phyloP scores from a whole-genome alignment of 306 rosid species.

The Rosa rugosa region DNA sequence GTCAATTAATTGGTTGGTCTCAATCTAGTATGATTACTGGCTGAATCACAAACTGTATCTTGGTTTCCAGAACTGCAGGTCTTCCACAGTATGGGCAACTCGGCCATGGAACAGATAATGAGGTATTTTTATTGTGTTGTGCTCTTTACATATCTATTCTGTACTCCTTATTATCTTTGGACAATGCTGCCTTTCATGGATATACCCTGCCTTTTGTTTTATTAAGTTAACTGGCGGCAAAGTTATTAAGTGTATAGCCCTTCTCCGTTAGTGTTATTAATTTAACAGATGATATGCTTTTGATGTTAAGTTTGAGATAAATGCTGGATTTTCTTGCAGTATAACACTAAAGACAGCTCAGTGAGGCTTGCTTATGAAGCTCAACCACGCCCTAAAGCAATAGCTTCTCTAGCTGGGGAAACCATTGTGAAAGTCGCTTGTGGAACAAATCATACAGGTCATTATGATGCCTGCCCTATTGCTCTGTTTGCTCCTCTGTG shows the following conservation, averaged over 20 bases:
- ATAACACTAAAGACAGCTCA: conserved; percentile 91
- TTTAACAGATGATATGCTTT: background rate
- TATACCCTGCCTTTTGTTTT: background rate
- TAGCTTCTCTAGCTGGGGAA: conserved; percentile 85
- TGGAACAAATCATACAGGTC: conserved; percentile 94
- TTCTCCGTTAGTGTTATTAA: background rate
- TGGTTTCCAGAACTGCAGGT: conserved; percentile 78
- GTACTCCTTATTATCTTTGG: background rate
- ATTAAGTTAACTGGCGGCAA: background rate
- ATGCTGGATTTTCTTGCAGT: conserved; percentile 57
- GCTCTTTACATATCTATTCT: background rate
- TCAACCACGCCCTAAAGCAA: conserved; percentile 91
- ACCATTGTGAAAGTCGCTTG: conserved; percentile 85
- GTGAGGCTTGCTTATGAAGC: conserved; percentile 94
- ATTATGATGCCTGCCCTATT: background rate
- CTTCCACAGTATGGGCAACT: conserved; percentile 97
- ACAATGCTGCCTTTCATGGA: background rate
- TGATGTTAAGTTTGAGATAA: conserved; percentile 23
- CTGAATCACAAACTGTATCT: conserved; percentile 20
- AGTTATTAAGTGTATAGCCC: background rate
- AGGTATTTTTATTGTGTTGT: conserved; percentile 55
- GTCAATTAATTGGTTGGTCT: conserved; percentile 6
- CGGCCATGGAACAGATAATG: conserved; percentile 98
- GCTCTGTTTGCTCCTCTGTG: background rate
- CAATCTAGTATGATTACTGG: conserved; percentile 5